Percentiles rank a stretch among this genome's conserved stretches.
Conservation (phyloP, 2,329 filamentous ascomycete species). For the Hymenoscyphus fructigenus region DNA sequence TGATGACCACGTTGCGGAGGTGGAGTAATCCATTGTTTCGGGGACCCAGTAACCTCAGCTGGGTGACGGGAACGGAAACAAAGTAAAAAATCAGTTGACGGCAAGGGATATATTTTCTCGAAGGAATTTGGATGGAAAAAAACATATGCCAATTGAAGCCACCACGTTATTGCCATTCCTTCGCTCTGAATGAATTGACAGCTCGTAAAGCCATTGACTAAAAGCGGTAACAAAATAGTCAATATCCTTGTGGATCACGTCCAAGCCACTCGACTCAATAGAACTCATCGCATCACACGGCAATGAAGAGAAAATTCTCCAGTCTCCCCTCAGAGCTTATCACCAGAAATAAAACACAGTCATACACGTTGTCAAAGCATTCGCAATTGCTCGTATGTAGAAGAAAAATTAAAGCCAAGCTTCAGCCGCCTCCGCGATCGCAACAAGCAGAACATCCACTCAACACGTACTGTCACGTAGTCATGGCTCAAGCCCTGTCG, state of each 20-base stretch:
- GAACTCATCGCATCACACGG: not conserved
- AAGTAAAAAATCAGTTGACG: not conserved
- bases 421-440: not conserved
- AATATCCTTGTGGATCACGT: not conserved
- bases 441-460: not conserved
- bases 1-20: not conserved
- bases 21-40: not conserved
- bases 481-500: not conserved
- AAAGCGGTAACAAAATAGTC: not conserved
- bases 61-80: not conserved
- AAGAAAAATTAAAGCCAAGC: slow-evolving; percentile 3
- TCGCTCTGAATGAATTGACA: not conserved
- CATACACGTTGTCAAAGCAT: not conserved
- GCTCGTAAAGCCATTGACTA: not conserved
- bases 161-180: not conserved
- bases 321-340: not conserved
- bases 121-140: not conserved
- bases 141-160: not conserved
- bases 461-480: not conserved
- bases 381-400: not conserved
- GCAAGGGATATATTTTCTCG: not conserved
- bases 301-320: not conserved
- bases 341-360: not conserved
- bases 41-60: no score
- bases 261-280: not conserved